Evolutionary conservation across 106 monocot genomes (phyloP), one percentile per base, ranked within the genome.

Genomic region (Dendrobium catenatum): DNA sequence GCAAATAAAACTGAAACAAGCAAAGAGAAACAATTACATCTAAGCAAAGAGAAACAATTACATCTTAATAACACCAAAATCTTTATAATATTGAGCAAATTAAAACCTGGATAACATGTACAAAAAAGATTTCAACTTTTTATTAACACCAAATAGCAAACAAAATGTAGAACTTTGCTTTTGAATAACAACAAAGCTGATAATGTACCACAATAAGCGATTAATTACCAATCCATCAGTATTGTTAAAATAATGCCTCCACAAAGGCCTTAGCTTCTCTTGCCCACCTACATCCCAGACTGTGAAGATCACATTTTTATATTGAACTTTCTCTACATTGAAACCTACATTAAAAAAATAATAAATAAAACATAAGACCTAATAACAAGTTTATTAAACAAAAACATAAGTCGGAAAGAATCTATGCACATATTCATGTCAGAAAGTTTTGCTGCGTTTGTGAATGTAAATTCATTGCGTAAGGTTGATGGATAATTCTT

Each of bases 241-340:
- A 81, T 97, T 94, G 81, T 88, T 94, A 79, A 97, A 97, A 85
- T 97, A 97, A 85, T 97, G 97, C 85, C 97, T 92, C 97, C 97
- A 97, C 75, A 97, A 84, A 5, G 94, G 92, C 78, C 97, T 97
- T 41, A 97, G 82, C 83, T 97, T 97, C 86, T 97, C 97, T 89
- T 97, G 97, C 40, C 97, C 97, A 55, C 97, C 97, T 82, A 97
- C 97, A 87, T 97, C 97, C 96, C 97, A 97, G 40, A 97, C 97
- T 6, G 97, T 97, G 82, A 92, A 92, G 17, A 92, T 85, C 18
- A 92, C 92, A 87, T 92, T 92, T 86, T 92, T 92, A 49, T 92
- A 92, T 78, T 92, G 92, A 82, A 92, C 88, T 81, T 92, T 92
- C 81, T 92, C 92, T 42, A 92, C 92, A 85, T 92, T 92, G 84